A percentile compares a stretch with the other conserved stretches of the same genome.
Evolutionary conservation across 1,139 yeast species (phyloP).

Genomic region (Magnusiomyces sp.): DNA sequence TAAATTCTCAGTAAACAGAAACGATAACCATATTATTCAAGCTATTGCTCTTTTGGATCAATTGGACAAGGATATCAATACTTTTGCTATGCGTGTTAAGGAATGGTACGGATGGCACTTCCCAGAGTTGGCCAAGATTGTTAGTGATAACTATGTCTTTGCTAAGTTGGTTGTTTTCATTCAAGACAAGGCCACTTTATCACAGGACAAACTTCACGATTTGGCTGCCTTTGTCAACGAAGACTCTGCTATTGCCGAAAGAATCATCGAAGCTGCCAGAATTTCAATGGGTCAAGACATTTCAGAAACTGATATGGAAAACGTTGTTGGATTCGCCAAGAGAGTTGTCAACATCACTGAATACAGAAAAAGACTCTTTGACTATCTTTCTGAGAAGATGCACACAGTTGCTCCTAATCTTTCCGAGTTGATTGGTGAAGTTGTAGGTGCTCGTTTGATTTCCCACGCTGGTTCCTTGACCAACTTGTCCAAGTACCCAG

Average conservation of each 20-base stretch:
- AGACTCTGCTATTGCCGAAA: conserved; percentile 90
- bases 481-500: conserved; percentile 94
- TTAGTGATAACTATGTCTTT: conserved; percentile 88
- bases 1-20: conserved; percentile 96
- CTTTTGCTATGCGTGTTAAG: conserved; percentile 93
- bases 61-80: conserved; percentile 93
- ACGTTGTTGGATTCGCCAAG: conserved; percentile 82
- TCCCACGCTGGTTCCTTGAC: conserved; percentile 96
- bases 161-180: conserved; percentile 60
- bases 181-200: conserved; percentile 78
- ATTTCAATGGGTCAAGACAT: conserved; percentile 98
- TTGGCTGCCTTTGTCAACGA: conserved; percentile 83
- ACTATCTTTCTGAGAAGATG: conserved; percentile 89
- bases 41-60: conserved; percentile 96
- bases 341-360: conserved; percentile 92
- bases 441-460: conserved; percentile 96
- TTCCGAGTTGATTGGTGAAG: conserved; percentile 91
- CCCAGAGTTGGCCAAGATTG: conserved; percentile 97
- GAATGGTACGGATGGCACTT: conserved; percentile 99
- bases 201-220: conserved; percentile 82
- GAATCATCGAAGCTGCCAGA: conserved; percentile 90
- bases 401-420: conserved; percentile 97
- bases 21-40: conserved; percentile 97
- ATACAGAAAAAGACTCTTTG: conserved; percentile 86
- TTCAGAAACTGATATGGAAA: conserved; percentile 76